Conservation (phyloP, 352 stramenopile genomes). For the Globisporangium nunn region DNA sequence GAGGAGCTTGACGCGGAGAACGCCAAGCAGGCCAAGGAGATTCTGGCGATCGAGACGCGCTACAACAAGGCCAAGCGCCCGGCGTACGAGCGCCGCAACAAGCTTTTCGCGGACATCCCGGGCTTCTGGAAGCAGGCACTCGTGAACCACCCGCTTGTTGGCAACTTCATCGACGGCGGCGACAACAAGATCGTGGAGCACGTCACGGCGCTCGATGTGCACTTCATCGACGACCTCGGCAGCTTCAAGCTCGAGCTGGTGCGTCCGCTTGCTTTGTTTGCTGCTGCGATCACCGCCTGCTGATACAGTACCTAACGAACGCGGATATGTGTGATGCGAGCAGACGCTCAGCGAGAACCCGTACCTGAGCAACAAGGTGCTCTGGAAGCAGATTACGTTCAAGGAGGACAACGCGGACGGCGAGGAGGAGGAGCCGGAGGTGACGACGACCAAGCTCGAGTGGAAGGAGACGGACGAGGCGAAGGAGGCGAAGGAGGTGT, state of each 20-base stretch:
- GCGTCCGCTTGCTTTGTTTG: slow-evolving; percentile 1
- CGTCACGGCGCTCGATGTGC: slow-evolving; percentile 51
- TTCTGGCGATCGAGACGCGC: slow-evolving; percentile 70
- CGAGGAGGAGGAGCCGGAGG: slow-evolving; percentile 40
- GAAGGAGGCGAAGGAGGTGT: slow-evolving; percentile 39
- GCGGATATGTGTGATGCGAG: background rate
- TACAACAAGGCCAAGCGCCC: slow-evolving; percentile 66
- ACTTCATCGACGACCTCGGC: slow-evolving; percentile 51
- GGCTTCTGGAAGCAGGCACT: slow-evolving; percentile 77
- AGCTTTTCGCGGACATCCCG: slow-evolving; percentile 56
- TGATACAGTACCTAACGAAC: background rate
- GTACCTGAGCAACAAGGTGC: slow-evolving; percentile 35
- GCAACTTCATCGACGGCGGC: slow-evolving; percentile 31
- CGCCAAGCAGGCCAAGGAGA: slow-evolving; percentile 53
- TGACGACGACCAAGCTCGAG: slow-evolving; percentile 41
- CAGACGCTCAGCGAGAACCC: slow-evolving; percentile 69
- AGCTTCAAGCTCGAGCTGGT: slow-evolving; percentile 75
- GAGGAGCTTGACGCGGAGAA: slow-evolving; percentile 63
- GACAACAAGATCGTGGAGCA: slow-evolving; percentile 49
- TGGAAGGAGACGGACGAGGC: slow-evolving; percentile 57
- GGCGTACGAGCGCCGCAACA: slow-evolving; percentile 55
- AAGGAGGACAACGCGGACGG: slow-evolving; percentile 21
- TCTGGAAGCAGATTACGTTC: slow-evolving; percentile 74
- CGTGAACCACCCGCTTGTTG: slow-evolving; percentile 60
- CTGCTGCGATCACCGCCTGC: background rate